Conservation (phyloP, 768 basidiomycete species). For the Lactarius vividus region DNA sequence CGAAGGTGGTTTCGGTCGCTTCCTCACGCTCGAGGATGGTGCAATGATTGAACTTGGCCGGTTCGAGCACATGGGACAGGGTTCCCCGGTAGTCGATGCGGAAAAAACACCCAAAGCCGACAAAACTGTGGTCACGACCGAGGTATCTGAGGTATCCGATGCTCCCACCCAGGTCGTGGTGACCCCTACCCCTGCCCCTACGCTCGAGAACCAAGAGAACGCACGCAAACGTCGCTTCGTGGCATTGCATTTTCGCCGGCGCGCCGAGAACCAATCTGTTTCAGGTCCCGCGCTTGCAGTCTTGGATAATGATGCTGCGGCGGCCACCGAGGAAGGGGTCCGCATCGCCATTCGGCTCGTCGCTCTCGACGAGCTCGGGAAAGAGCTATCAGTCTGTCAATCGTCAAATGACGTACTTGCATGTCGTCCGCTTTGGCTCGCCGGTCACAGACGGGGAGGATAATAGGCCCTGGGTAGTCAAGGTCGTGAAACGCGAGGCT, state of each 20-base stretch:
- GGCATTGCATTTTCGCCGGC: slow-evolving; percentile 65
- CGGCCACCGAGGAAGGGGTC: slow-evolving; percentile 42
- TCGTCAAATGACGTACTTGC: slow-evolving; percentile 86
- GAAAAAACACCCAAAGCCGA: slow-evolving; percentile 3
- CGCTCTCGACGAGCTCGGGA: slow-evolving; percentile 75
- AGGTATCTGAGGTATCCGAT: slow-evolving; percentile 11
- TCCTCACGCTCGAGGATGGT: slow-evolving; percentile 71
- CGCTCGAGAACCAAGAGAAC: slow-evolving; percentile 30
- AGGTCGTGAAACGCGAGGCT: slow-evolving; percentile 90
- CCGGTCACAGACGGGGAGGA: slow-evolving; percentile 39
- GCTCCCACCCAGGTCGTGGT: slow-evolving; percentile 3
- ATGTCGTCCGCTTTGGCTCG: slow-evolving; percentile 70
- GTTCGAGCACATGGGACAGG: slow-evolving; percentile 47
- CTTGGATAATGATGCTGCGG: slow-evolving; percentile 61
- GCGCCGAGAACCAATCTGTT: slow-evolving; percentile 45
- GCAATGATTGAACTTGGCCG: slow-evolving; percentile 76
- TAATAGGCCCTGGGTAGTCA: slow-evolving; percentile 82
- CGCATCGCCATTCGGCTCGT: slow-evolving; percentile 76
- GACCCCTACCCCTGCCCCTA: slow-evolving; percentile 30
- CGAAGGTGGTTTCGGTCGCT: slow-evolving; percentile 79
- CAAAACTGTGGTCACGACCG: slow-evolving; percentile 6
- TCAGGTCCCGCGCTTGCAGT: slow-evolving; percentile 78
- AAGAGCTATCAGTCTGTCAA: slow-evolving; percentile 66
- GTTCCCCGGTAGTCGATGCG: neutral
- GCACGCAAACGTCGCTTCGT: slow-evolving; percentile 53